Conservation (phyloP, 2,329 filamentous ascomycete species). For the Arthrobotrys megalospora region DNA sequence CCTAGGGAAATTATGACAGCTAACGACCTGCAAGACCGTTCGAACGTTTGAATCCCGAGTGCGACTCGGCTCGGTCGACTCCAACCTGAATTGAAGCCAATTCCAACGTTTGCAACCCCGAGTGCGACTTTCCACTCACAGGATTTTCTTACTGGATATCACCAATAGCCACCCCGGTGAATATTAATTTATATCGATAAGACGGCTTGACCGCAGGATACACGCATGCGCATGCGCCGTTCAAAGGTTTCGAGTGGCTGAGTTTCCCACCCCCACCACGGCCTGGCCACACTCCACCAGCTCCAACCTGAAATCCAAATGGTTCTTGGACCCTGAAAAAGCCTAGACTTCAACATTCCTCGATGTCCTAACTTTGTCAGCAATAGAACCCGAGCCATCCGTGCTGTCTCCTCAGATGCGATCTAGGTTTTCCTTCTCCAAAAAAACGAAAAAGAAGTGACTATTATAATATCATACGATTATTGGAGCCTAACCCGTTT, state of each 20-base stretch:
- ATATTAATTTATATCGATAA: constrained; percentile 35
- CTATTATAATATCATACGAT: constrained; percentile 24
- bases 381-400: constrained; percentile 23
- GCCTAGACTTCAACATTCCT: background rate
- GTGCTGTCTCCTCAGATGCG: constrained; percentile 5
- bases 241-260: constrained; percentile 27
- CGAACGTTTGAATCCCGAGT: constrained; percentile 22
- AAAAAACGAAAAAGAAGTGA: constrained; percentile 2
- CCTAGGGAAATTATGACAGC: constrained; percentile 9
- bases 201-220: constrained; percentile 26
- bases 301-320: background rate
- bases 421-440: background rate
- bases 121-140: constrained; percentile 19
- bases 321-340: constrained; percentile 9
- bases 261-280: constrained; percentile 3
- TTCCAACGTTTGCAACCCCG: too few species aligned
- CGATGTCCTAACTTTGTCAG: constrained; percentile 17
- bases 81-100: constrained; percentile 2
- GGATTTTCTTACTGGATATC: background rate
- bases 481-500: constrained; percentile 16
- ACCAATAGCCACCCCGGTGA: constrained; percentile 17
- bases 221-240: constrained; percentile 17
- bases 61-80: constrained; percentile 16
- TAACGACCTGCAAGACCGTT: constrained; percentile 26
- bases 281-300: constrained; percentile 8